phyloP scores from a whole-genome alignment of 1,139 yeast species.

The Yamadazyma atlantica region DNA sequence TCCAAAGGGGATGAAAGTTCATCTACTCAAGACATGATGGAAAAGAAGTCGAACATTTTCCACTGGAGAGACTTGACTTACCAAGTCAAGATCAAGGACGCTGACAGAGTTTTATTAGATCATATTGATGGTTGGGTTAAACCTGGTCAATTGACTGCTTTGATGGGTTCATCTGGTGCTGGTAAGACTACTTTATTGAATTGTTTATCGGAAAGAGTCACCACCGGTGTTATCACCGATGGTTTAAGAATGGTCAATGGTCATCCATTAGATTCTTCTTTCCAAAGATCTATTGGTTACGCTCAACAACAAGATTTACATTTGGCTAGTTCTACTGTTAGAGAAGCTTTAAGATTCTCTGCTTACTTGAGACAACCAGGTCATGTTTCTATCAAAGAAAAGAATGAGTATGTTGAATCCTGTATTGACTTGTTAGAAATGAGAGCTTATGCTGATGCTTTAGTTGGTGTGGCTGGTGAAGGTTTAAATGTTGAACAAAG shows the following conservation, averaged over 20 bases:
- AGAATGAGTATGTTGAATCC: slow-evolving; percentile 69
- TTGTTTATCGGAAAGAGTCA: slow-evolving; percentile 74
- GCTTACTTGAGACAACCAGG: slow-evolving; percentile 74
- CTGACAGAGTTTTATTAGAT: slow-evolving; percentile 61
- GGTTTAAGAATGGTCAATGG: slow-evolving; percentile 80
- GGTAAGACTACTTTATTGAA: slow-evolving; percentile 78
- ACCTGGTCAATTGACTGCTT: slow-evolving; percentile 47
- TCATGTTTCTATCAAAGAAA: slow-evolving; percentile 53
- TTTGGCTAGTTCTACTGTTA: slow-evolving; percentile 70
- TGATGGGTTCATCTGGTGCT: slow-evolving; percentile 90
- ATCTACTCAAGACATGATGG: slow-evolving; percentile 12
- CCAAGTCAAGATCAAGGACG: slow-evolving; percentile 65
- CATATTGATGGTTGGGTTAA: slow-evolving; percentile 84
- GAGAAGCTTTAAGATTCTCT: slow-evolving; percentile 73
- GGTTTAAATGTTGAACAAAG: slow-evolving; percentile 82
- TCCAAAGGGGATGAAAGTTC: slow-evolving; percentile 14
- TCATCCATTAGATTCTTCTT: slow-evolving; percentile 62
- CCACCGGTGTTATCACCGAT: slow-evolving; percentile 69
- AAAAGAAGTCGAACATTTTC: slow-evolving; percentile 7
- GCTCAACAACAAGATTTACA: slow-evolving; percentile 85
- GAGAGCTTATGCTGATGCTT: slow-evolving; percentile 73
- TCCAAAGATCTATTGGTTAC: slow-evolving; percentile 81
- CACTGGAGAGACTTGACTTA: slow-evolving; percentile 70
- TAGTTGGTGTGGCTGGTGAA: slow-evolving; percentile 82
- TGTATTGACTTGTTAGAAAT: slow-evolving; percentile 69